phyloP scores from a whole-genome alignment of 371 early-diverging fungal species.

The Apophysomyces sp. region DNA sequence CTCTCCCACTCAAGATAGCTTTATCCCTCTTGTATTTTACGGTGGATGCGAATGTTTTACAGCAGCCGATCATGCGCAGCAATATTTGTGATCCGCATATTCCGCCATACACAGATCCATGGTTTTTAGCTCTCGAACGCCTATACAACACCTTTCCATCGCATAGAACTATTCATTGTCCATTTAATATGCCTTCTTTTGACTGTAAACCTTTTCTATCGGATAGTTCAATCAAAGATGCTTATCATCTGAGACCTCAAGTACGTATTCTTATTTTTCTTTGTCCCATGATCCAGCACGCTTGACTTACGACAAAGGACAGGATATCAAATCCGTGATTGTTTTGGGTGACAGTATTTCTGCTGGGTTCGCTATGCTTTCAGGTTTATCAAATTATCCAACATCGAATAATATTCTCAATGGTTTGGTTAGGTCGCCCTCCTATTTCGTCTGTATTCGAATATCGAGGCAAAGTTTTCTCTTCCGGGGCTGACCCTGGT shows the following conservation, averaged over 20 bases:
- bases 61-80: not conserved
- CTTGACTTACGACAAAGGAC: not conserved
- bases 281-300: not conserved
- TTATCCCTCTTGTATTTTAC: not conserved
- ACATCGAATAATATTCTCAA: not conserved
- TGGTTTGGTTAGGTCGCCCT: conserved; percentile 37
- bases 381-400: conserved; percentile 21
- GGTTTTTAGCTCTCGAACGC: conserved; percentile 47
- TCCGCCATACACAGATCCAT: conserved; percentile 43
- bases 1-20: not conserved
- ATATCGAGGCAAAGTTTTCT: conserved; percentile 66
- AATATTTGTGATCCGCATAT: not conserved
- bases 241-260: conserved; percentile 54
- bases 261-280: conserved; percentile 26
- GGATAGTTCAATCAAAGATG: conserved; percentile 35
- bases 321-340: conserved; percentile 68
- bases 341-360: conserved; percentile 74
- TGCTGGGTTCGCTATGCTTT: conserved; percentile 65
- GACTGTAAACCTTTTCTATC: conserved; percentile 45
- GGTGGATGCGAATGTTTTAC: not conserved
- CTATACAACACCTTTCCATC: conserved; percentile 47
- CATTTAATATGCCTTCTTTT: conserved; percentile 41
- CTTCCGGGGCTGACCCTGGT: conserved; percentile 57
- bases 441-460: conserved; percentile 56
- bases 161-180: conserved; percentile 33